Percentiles rank a stretch among this genome's conserved stretches.
phyloP scores from a whole-genome alignment of 768 basidiomycete species.

The Calocera viscosa region DNA sequence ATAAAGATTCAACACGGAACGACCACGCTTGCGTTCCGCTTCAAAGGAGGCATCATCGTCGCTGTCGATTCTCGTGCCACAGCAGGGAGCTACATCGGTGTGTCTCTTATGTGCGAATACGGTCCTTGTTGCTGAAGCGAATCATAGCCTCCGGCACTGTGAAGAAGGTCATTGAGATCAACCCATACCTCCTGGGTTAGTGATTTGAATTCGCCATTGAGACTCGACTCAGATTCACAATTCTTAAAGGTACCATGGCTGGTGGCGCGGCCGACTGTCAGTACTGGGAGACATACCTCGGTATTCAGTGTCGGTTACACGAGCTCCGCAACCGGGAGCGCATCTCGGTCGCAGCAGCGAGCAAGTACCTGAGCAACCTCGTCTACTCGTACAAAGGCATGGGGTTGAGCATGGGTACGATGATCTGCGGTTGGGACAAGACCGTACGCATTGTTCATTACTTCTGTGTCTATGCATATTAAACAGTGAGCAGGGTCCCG shows the following conservation, averaged over 20 bases:
- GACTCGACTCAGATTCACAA: background rate
- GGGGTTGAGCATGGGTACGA: slow-evolving; percentile 99
- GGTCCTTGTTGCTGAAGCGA: background rate
- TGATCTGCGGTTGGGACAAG: slow-evolving; percentile 99
- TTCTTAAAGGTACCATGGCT: slow-evolving; percentile 61
- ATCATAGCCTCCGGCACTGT: slow-evolving; percentile 81
- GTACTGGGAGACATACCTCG: slow-evolving; percentile 98
- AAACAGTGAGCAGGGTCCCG: slow-evolving; percentile 52
- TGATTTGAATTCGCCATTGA: background rate
- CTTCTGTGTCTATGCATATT: background rate
- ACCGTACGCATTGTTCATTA: slow-evolving; percentile 44
- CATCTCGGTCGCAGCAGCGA: slow-evolving; percentile 97
- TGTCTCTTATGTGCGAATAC: slow-evolving; percentile 20
- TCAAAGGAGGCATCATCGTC: slow-evolving; percentile 94
- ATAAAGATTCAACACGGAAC: slow-evolving; percentile 99
- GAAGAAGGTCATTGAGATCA: slow-evolving; percentile 99
- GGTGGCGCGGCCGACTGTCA: slow-evolving; percentile 97
- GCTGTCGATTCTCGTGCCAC: slow-evolving; percentile 98
- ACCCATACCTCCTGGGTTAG: slow-evolving; percentile 83
- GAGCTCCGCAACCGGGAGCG: slow-evolving; percentile 93
- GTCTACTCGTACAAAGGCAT: slow-evolving; percentile 98
- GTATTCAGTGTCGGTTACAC: slow-evolving; percentile 92
- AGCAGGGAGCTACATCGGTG: slow-evolving; percentile 92
- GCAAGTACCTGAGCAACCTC: slow-evolving; percentile 92
- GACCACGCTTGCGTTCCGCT: slow-evolving; percentile 94